Conservation (phyloP, 1,139 yeast species). For the Eremothecium cymbalariae region DNA sequence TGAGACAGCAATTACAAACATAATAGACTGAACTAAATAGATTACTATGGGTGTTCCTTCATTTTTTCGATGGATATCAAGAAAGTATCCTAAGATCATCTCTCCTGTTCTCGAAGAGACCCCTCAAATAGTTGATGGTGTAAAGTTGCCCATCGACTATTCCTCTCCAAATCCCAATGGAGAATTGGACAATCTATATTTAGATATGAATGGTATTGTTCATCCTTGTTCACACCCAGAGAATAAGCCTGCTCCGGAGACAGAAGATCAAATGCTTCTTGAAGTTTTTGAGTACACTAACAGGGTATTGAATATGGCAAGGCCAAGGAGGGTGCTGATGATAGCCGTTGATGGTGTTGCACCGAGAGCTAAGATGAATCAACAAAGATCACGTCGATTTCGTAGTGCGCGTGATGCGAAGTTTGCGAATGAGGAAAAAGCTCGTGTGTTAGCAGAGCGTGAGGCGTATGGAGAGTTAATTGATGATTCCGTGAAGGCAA, state of each 20-base stretch:
- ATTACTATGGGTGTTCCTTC: slow-evolving; percentile 82
- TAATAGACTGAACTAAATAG: background rate
- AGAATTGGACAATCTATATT: slow-evolving; percentile 79
- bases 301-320: slow-evolving; percentile 81
- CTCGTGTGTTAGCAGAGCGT: slow-evolving; percentile 44
- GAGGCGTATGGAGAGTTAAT: slow-evolving; percentile 52
- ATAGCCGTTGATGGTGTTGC: slow-evolving; percentile 99
- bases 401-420: slow-evolving; percentile 94
- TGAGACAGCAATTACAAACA: no score
- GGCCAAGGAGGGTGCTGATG: slow-evolving; percentile 85
- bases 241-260: slow-evolving; percentile 85
- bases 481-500: slow-evolving; percentile 49
- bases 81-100: slow-evolving; percentile 89
- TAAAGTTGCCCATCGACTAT: slow-evolving; percentile 57
- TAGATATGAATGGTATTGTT: slow-evolving; percentile 96
- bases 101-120: slow-evolving; percentile 82
- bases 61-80: slow-evolving; percentile 90
- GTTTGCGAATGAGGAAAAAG: slow-evolving; percentile 56
- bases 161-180: slow-evolving; percentile 87
- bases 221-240: slow-evolving; percentile 98
- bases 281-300: slow-evolving; percentile 87
- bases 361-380: slow-evolving; percentile 98
- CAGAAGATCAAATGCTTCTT: slow-evolving; percentile 90
- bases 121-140: slow-evolving; percentile 46
- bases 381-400: slow-evolving; percentile 94